These are phyloP conservation scores for Parachlorella kessleri DNA, from an alignment of 139 green algal genomes.

Conservation along the genomic window DNA sequence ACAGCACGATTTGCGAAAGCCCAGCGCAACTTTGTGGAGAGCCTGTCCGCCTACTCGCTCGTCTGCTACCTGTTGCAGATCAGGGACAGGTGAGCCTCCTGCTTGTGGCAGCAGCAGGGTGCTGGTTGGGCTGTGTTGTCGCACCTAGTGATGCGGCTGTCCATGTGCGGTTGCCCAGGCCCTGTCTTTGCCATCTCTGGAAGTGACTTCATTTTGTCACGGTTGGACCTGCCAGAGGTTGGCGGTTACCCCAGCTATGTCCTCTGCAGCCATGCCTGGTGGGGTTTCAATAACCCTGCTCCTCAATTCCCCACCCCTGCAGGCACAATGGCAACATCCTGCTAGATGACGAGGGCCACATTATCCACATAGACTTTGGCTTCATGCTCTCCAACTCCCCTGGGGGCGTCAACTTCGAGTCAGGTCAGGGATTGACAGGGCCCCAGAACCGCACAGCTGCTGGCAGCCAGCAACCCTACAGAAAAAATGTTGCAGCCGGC, in stretches of 20 bases:
- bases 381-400: slow-evolving; percentile 93
- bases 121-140: too few species aligned
- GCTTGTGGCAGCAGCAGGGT: too few species aligned
- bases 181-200: too few species aligned
- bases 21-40: slow-evolving; percentile 93
- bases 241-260: background rate
- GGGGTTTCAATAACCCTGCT: too few species aligned
- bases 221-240: too few species aligned
- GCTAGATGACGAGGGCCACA: slow-evolving; percentile 77
- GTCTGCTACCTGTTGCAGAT: slow-evolving; percentile 86
- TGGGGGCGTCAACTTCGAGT: slow-evolving; percentile 86
- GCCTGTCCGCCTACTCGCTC: slow-evolving; percentile 85
- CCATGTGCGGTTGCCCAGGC: too few species aligned
- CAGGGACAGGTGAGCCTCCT: slow-evolving; percentile 63
- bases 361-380: slow-evolving; percentile 99
- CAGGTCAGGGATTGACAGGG: too few species aligned
- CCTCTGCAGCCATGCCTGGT: background rate
- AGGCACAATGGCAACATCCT: slow-evolving; percentile 93
- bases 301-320: background rate
- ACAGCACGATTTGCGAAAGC: slow-evolving; percentile 63
- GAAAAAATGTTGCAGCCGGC: too few species aligned
- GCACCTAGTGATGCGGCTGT: too few species aligned
- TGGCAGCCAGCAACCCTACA: too few species aligned
- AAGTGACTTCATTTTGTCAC: too few species aligned
- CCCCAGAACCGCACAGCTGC: too few species aligned